Percentiles rank a stretch among this genome's conserved stretches.
phyloP scores from a whole-genome alignment of 805 yeast genomes.

The Kodamaea neixiangensis region DNA sequence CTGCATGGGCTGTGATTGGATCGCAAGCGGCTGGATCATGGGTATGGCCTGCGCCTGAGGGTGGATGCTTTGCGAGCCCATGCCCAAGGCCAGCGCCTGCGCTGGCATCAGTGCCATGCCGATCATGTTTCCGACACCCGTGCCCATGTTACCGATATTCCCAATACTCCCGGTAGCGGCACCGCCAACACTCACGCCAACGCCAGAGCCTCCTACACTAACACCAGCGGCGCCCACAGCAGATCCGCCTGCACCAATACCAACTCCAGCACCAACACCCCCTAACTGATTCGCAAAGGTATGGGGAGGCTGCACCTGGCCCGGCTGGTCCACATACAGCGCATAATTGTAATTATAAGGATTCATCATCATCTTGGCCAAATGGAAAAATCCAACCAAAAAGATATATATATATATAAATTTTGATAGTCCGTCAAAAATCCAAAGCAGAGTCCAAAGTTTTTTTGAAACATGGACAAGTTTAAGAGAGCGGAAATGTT shows the following conservation, averaged over 20 bases:
- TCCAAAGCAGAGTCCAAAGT: not conserved
- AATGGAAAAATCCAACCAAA: not conserved
- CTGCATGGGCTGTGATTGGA: slow-evolving; percentile 3
- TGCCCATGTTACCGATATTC: too few relatives aligned
- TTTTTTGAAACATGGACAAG: slow-evolving; percentile 1
- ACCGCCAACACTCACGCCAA: not conserved
- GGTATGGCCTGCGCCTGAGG: too few relatives aligned
- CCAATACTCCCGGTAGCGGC: too few relatives aligned
- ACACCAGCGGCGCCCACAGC: not conserved
- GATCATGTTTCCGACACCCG: not conserved
- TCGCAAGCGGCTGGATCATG: slow-evolving; percentile 4
- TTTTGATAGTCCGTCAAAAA: not conserved
- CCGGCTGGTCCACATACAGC: slow-evolving; percentile 6
- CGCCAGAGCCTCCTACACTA: not conserved
- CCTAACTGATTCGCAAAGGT: not conserved
- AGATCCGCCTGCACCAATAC: slow-evolving; percentile 2
- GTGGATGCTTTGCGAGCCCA: too few relatives aligned
- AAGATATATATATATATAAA: not conserved
- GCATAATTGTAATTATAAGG: slow-evolving; percentile 10
- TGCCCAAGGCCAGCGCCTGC: not conserved
- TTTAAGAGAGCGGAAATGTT: slow-evolving; percentile 9
- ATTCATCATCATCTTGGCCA: slow-evolving; percentile 2
- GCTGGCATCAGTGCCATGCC: not conserved
- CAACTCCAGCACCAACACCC: too few relatives aligned
- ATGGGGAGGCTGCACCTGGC: slow-evolving; percentile 6